phyloP scores from a whole-genome alignment of 805 yeast species.

The Wickerhamomyces alni region DNA sequence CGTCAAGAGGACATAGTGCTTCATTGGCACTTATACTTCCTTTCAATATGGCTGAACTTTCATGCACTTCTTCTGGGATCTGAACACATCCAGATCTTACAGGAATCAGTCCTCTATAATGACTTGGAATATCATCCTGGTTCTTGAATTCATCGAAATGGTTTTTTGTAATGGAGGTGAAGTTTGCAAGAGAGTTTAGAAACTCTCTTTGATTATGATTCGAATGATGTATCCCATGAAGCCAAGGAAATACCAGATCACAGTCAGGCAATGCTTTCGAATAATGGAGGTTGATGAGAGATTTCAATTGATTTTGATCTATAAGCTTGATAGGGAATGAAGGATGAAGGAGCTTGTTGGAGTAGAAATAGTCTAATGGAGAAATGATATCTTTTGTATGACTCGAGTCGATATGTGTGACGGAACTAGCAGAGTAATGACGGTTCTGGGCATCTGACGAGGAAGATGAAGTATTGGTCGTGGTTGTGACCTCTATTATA shows the following conservation, averaged over 20 bases:
- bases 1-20: slow-evolving; percentile 43
- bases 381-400: not conserved
- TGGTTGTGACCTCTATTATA: not conserved
- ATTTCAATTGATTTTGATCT: slow-evolving; percentile 13
- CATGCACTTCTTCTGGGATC: slow-evolving; percentile 24
- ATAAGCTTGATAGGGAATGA: slow-evolving; percentile 18
- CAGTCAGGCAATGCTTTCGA: slow-evolving; percentile 52
- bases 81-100: slow-evolving; percentile 23
- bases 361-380: slow-evolving; percentile 18
- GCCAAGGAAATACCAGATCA: slow-evolving; percentile 78
- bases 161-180: slow-evolving; percentile 17
- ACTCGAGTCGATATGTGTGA: not conserved
- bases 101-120: slow-evolving; percentile 18
- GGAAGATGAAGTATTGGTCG: slow-evolving; percentile 1
- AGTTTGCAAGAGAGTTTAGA: slow-evolving; percentile 15
- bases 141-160: slow-evolving; percentile 16
- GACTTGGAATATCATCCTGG: slow-evolving; percentile 15
- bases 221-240: slow-evolving; percentile 52
- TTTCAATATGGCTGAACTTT: slow-evolving; percentile 38
- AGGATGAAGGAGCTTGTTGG: slow-evolving; percentile 8
- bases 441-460: not conserved
- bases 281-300: slow-evolving; percentile 17
- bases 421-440: slow-evolving; percentile 3
- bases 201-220: slow-evolving; percentile 20
- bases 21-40: slow-evolving; percentile 53